phyloP scores from a whole-genome alignment of 495 filamentous ascomycete species.

The Margaritispora aquatica region DNA sequence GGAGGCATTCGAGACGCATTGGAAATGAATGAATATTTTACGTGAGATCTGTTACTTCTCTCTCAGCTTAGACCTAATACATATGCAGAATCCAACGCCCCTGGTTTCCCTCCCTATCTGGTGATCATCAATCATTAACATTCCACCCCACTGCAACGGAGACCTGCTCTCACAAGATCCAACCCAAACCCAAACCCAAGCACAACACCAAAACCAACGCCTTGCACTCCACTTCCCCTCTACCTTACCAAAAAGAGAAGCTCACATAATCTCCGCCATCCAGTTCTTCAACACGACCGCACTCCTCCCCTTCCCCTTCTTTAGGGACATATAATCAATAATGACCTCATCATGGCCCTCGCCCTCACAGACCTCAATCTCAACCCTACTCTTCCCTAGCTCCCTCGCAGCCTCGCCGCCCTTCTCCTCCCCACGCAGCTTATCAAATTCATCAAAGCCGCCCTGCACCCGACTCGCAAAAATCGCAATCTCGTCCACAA shows the following conservation, averaged over 20 bases:
- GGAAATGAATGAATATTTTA: no score
- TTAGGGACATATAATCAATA: conserved; percentile 23
- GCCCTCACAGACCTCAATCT: conserved; percentile 6
- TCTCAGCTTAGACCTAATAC: no score
- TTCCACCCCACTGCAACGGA: no score
- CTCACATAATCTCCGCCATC: conserved; percentile 17
- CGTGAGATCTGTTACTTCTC: no score
- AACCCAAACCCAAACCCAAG: no score
- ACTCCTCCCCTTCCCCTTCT: conserved; percentile 27
- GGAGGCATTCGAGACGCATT: no score
- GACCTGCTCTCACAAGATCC: no score
- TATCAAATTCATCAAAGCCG: conserved; percentile 17
- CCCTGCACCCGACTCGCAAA: conserved; percentile 33
- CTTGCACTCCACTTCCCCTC: neutral
- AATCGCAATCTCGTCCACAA: conserved; percentile 47
- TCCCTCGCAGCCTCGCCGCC: conserved; percentile 13
- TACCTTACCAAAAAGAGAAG: no score
- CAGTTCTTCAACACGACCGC: conserved; percentile 9
- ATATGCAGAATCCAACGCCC: no score
- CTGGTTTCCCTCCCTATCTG: no score
- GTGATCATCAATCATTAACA: no score
- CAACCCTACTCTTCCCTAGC: neutral
- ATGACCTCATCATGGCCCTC: conserved; percentile 35
- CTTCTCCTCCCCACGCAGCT: no score
- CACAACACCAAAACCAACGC: neutral